Evolutionary conservation across 2,329 filamentous ascomycete genomes (phyloP), one percentile per base, ranked within the genome.

Genomic region (Atkinsonella texensis): DNA sequence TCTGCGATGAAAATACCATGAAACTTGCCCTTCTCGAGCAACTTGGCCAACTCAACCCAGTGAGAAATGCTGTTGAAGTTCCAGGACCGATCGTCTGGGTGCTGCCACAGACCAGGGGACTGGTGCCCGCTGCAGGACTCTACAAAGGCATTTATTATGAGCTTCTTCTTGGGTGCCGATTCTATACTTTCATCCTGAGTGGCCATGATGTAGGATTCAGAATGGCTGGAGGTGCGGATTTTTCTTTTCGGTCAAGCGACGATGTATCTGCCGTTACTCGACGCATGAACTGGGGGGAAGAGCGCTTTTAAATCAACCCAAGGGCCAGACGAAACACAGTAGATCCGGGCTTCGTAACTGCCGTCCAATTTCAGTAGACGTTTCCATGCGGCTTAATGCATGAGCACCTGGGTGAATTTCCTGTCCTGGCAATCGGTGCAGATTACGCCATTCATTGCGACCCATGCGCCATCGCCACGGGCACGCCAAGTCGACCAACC

Each of bases 81-180:
- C 56, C 74, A 72, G 1, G 81, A 84, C 53, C 76, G 69, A 56
- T 86, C 82, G 11, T 78, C 68, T 1, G 81, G 83, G 59, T 86
- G 82, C 31, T 74, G 70, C 81, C 81, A 73, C 7, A 72, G 63
- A 0, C 69, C 67, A 0, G 72, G 71, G 1, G 70, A 73, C 54
- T 75, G 72, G 45, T 76, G 73, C 2, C 71, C 71, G 48, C 57
- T 65, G 62, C 66, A 67, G 33, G 63, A 67, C 53, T 67, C 65
- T 1, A 71, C 69, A 53, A 72, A 72, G 0, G 70, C 70, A 58
- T 72, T 70, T 58, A 72, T 60, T 48, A 72, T 68, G 44, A 71
- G 58, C 44, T 69, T 62, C 58, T 70, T 71, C 59, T 68, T 68
- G 9, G 10, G 6, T 17, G 42, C 18, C 12, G n/a, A 6, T 33